Percentiles rank a stretch among this genome's conserved stretches.
Conservation (phyloP, 495 filamentous ascomycete species). For the Opeltia flavorubescens region DNA sequence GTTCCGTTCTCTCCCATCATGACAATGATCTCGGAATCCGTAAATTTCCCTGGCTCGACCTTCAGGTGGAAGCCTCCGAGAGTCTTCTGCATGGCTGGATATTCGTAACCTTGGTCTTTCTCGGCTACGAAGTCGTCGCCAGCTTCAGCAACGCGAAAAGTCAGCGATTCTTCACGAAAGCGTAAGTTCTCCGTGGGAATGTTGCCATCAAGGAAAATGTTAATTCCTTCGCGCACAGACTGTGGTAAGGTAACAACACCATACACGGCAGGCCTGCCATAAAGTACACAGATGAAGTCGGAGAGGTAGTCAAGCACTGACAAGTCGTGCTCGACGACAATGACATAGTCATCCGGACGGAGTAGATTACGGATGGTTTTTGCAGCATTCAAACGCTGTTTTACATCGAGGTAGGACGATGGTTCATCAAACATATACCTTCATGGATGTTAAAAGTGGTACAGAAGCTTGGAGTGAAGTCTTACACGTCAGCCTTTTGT, state of each 20-base stretch:
- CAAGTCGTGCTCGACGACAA: conserved; percentile 97
- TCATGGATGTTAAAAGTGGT: conserved; percentile 11
- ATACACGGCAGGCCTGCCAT: conserved; percentile 87
- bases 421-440: conserved; percentile 99
- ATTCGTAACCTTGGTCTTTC: conserved; percentile 68
- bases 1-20: conserved; percentile 99
- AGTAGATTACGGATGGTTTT: conserved; percentile 82
- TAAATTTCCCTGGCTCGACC: conserved; percentile 75
- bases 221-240: conserved; percentile 97
- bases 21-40: conserved; percentile 94
- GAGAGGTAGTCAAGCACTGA: conserved; percentile 96
- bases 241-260: conserved; percentile 95
- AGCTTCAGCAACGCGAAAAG: conserved; percentile 88
- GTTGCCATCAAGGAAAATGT: conserved; percentile 96
- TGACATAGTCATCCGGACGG: conserved; percentile 83
- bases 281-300: conserved; percentile 94
- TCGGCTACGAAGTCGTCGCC: conserved; percentile 83
- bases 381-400: conserved; percentile 87
- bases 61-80: conserved; percentile 76
- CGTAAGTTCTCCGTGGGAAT: conserved; percentile 97
- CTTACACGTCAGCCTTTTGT: conserved; percentile 87
- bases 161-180: conserved; percentile 92
- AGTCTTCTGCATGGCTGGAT: conserved; percentile 88
- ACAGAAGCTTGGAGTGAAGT: conserved; percentile 1
- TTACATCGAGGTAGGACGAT: conserved; percentile 95